Percentiles rank a stretch among this genome's conserved stretches.
Evolutionary conservation across 257 asterid genomes (phyloP).

Genomic region (Voacanga thouarsii): DNA sequence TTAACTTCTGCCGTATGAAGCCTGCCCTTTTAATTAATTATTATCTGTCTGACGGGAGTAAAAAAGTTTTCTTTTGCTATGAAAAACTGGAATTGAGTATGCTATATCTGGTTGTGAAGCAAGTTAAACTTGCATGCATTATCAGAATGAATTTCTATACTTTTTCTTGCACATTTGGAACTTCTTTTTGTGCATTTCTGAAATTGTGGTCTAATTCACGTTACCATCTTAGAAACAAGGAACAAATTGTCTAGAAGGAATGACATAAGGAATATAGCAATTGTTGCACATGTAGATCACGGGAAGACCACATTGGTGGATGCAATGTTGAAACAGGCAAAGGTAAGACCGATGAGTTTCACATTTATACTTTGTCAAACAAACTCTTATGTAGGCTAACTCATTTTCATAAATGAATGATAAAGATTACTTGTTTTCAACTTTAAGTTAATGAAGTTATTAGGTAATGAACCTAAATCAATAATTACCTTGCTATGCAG

Average conservation of each 20-base stretch:
- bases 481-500: slow-evolving; percentile 36
- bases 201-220: slow-evolving; percentile 18
- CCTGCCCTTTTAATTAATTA: neutral
- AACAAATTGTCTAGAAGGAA: slow-evolving; percentile 64
- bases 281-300: slow-evolving; percentile 99
- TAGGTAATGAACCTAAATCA: neutral
- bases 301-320: slow-evolving; percentile 98
- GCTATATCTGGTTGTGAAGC: neutral
- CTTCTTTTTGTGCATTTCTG: neutral
- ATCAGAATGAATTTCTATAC: neutral
- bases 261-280: slow-evolving; percentile 87
- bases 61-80: neutral
- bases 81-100: neutral
- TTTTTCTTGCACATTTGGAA: neutral
- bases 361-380: neutral
- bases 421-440: neutral
- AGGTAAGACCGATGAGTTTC: slow-evolving; percentile 42
- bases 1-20: neutral
- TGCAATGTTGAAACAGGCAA: slow-evolving; percentile 89
- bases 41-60: neutral
- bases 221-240: slow-evolving; percentile 47
- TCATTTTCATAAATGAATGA: neutral
- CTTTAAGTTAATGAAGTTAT: neutral
- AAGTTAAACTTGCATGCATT: neutral
- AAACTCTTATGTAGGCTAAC: neutral